These are phyloP conservation scores for Hypholoma sublateritium DNA, from an alignment of 768 basidiomycete species.

Conservation along the genomic window DNA sequence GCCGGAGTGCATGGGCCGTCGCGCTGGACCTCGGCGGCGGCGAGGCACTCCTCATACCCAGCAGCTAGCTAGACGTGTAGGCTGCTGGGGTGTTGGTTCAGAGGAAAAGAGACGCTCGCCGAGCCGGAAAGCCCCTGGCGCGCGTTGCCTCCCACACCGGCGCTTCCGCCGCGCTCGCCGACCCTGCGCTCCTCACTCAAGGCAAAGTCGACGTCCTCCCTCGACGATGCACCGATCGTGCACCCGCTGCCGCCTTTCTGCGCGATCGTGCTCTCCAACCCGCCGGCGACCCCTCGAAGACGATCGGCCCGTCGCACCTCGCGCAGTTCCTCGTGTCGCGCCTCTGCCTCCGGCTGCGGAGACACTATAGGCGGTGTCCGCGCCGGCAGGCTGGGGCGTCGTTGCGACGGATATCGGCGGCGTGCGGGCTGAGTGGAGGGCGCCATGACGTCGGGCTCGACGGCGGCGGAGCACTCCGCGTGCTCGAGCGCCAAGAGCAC, in stretches of 20 bases:
- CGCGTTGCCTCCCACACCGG: conserved; percentile 26
- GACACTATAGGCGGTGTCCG: no score
- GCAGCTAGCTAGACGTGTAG: no score
- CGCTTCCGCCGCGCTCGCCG: conserved; percentile 14
- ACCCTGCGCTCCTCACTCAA: conserved; percentile 40
- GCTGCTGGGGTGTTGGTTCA: no score
- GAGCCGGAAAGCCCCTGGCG: conserved; percentile 24
- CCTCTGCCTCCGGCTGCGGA: conserved; percentile 21
- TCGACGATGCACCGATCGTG: conserved; percentile 43
- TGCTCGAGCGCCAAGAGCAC: no score
- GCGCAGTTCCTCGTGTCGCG: conserved; percentile 55
- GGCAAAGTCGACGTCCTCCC: conserved; percentile 28
- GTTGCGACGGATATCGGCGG: no score
- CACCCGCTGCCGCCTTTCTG: conserved; percentile 62
- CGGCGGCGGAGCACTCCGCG: no score
- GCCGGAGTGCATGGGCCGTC: no score
- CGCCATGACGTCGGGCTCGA: no score
- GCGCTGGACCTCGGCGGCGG: no score
- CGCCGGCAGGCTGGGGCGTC: no score
- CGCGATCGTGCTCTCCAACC: conserved; percentile 62
- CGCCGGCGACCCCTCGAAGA: conserved; percentile 56
- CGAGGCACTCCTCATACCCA: no score
- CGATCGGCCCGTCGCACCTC: conserved; percentile 68
- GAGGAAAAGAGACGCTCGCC: conserved; percentile 28
- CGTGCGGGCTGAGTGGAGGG: no score